Base-by-base conservation (phyloP, 75 land plant species). In the Selaginella moellendorffii region DNA sequence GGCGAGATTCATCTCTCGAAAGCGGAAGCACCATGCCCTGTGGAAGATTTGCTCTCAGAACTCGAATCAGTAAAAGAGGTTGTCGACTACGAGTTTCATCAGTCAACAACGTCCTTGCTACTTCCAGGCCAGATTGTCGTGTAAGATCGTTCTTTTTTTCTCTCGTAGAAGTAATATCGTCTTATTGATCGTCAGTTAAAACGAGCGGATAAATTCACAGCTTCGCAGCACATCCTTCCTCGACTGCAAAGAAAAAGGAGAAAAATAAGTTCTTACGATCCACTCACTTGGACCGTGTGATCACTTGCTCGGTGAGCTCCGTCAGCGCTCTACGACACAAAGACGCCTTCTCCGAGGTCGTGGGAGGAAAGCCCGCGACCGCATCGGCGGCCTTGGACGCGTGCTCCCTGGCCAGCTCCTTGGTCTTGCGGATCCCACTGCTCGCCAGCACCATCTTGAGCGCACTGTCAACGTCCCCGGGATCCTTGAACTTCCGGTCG, bases 201-300 rank as follows among this genome's bases (percentile, higher is more conserved):
- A n/a, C n/a, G n/a, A n/a, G n/a, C n/a, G n/a, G n/a, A n/a, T n/a
- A n/a, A n/a, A n/a, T n/a, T n/a, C n/a, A n/a, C n/a, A n/a, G n/a
- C n/a, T n/a, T n/a, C n/a, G n/a, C n/a, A n/a, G n/a, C n/a, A n/a
- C n/a, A n/a, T n/a, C n/a, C n/a, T n/a, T n/a, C n/a, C n/a, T n/a
- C n/a, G n/a, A n/a, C n/a, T n/a, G n/a, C n/a, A n/a, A n/a, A n/a
- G n/a, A n/a, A n/a, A n/a, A n/a, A n/a, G n/a, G n/a, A n/a, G n/a
- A n/a, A n/a, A n/a, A n/a, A n/a, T n/a, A n/a, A n/a, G n/a, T n/a
- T n/a, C n/a, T n/a, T n/a, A n/a, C n/a, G n/a, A n/a, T n/a, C n/a
- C n/a, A n/a, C n/a, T 85, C 68, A 92, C 63, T 85, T 88, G 2
- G 85, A 79, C 67, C 98, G 81, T 62, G 78, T 78, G 27, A 88